Evolutionary conservation across 495 filamentous ascomycete genomes (phyloP).

Genomic region (Ascodesmis nigricans): DNA sequence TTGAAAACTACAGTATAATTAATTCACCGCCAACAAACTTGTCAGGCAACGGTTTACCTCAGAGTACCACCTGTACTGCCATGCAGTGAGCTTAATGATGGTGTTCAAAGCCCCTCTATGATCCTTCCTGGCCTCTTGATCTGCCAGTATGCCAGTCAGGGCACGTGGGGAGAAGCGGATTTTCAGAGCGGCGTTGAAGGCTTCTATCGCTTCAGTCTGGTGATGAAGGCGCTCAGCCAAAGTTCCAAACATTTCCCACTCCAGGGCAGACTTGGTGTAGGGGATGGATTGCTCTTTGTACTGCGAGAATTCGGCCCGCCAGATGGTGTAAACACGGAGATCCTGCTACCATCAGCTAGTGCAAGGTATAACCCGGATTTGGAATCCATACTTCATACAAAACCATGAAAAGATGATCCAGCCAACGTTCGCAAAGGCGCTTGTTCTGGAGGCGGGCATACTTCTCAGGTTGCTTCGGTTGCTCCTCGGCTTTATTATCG

Average conservation of each 20-base stretch:
- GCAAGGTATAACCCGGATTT: background rate
- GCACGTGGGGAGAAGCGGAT: slow-evolving; percentile 80
- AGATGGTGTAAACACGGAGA: slow-evolving; percentile 93
- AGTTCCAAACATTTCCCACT: slow-evolving; percentile 95
- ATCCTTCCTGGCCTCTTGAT: slow-evolving; percentile 50
- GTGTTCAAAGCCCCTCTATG: slow-evolving; percentile 53
- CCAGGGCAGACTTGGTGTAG: slow-evolving; percentile 86
- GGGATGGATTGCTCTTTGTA: slow-evolving; percentile 70
- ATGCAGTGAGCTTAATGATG: slow-evolving; percentile 72
- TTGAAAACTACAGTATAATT: slow-evolving; percentile 52
- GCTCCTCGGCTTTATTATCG: slow-evolving; percentile 18
- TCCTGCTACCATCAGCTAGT: slow-evolving; percentile 26
- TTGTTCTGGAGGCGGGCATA: slow-evolving; percentile 70
- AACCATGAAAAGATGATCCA: slow-evolving; percentile 98
- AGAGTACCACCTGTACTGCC: slow-evolving; percentile 98
- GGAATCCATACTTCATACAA: slow-evolving; percentile 45
- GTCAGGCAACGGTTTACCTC: slow-evolving; percentile 33
- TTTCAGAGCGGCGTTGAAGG: slow-evolving; percentile 61
- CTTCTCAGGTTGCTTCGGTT: slow-evolving; percentile 29
- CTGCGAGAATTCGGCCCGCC: slow-evolving; percentile 92
- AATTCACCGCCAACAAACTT: slow-evolving; percentile 4
- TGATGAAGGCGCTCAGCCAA: slow-evolving; percentile 84
- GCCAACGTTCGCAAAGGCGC: slow-evolving; percentile 88
- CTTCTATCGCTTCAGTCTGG: slow-evolving; percentile 68
- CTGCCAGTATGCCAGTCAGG: slow-evolving; percentile 57